phyloP scores from a whole-genome alignment of 2,329 filamentous ascomycete genomes.

The Zasmidium citrigriseum region DNA sequence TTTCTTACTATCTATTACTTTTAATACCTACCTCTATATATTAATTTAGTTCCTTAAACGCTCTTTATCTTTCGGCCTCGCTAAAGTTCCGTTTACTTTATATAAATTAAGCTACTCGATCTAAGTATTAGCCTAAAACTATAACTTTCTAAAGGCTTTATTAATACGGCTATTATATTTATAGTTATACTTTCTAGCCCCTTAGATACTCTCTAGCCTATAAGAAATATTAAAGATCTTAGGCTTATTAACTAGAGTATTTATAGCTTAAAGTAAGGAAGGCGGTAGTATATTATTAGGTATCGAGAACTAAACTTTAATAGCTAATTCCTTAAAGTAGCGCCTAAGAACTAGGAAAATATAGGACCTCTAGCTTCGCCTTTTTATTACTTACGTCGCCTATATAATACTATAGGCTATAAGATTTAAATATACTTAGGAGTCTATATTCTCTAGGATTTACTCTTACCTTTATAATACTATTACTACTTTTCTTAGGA shows the following conservation, averaged over 20 bases:
- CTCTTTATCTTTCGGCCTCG: constrained; percentile 19
- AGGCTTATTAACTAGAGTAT: constrained; percentile 8
- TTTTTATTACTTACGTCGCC: constrained; percentile 44
- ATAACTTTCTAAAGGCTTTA: constrained; percentile 40
- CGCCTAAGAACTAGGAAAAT: constrained; percentile 56
- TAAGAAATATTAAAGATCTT: constrained; percentile 17
- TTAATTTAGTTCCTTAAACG: constrained; percentile 22
- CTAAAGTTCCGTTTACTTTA: constrained; percentile 21
- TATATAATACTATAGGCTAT: constrained; percentile 55
- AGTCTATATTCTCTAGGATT: constrained; percentile 15
- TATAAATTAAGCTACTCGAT: constrained; percentile 57
- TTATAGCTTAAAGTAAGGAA: constrained; percentile 21
- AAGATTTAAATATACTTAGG: constrained; percentile 34
- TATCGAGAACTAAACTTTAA: constrained; percentile 47
- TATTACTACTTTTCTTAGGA: constrained; percentile 31
- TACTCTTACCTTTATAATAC: constrained; percentile 30
- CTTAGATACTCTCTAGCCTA: constrained; percentile 49
- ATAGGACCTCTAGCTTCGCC: constrained; percentile 46
- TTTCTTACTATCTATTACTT: constrained; percentile 31
- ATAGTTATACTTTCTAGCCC: constrained; percentile 50
- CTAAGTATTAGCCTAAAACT: constrained; percentile 61
- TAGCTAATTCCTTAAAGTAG: constrained; percentile 53
- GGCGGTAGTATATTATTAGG: constrained; percentile 17
- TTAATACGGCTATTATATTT: constrained; percentile 52
- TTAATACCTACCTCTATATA: constrained; percentile 29